Percentiles rank a stretch among this genome's conserved stretches.
Conservation (phyloP, 2,329 filamentous ascomycete genomes). For the Thielaviopsis ethacetica region DNA sequence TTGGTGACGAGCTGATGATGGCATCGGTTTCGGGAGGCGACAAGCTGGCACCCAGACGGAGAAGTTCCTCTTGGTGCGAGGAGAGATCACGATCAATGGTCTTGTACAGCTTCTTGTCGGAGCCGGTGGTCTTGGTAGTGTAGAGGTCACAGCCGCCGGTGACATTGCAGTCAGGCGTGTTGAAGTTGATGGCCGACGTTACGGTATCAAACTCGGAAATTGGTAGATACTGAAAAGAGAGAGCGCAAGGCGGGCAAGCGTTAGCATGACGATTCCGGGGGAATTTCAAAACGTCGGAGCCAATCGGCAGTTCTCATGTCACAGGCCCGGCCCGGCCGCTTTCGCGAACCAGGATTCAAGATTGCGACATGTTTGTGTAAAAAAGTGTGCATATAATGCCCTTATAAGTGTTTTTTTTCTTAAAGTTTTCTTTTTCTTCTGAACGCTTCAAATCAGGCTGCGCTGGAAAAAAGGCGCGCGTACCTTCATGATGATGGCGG, state of each 20-base stretch:
- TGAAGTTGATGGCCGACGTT: conserved; percentile 86
- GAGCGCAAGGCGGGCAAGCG: background rate
- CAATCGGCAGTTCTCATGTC: background rate
- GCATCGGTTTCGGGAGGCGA: conserved; percentile 66
- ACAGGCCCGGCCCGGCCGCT: background rate
- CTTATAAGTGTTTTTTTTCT: background rate
- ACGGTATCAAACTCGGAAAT: conserved; percentile 83
- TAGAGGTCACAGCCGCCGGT: conserved; percentile 91
- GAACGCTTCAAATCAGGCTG: conserved; percentile 12
- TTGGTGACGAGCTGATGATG: conserved; percentile 49
- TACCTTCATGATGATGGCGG: conserved; percentile 13
- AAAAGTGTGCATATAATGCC: background rate
- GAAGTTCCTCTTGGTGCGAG: conserved; percentile 74
- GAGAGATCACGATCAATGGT: conserved; percentile 85
- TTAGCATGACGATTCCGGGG: conserved; percentile 7
- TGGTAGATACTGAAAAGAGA: conserved; percentile 58
- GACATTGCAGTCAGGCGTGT: conserved; percentile 81
- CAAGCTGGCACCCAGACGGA: conserved; percentile 72
- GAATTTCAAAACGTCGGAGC: background rate
- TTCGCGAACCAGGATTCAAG: background rate
- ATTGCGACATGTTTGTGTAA: background rate
- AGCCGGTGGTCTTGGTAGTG: conserved; percentile 88
- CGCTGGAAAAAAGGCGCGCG: conserved; percentile 11
- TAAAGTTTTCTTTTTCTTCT: conserved; percentile 9
- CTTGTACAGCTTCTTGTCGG: conserved; percentile 94